Evolutionary conservation across 2,329 filamentous ascomycete species (phyloP), one percentile per base, ranked within the genome.

Genomic region (Fusarium sp.): DNA sequence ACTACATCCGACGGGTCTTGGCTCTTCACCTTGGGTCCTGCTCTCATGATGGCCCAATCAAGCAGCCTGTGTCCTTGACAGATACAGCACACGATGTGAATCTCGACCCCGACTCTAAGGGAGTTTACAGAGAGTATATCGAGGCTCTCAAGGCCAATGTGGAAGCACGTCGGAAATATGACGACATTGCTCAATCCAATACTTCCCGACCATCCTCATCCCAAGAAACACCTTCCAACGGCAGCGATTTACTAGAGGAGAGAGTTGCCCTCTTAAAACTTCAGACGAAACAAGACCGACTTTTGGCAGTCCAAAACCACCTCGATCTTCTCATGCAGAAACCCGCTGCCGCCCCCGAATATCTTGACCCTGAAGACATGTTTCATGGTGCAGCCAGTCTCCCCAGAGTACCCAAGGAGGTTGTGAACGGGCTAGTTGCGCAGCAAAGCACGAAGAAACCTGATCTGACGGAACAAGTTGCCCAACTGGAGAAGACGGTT

Each of bases 401-500:
- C 16, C 86, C 86, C 3, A 77, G 79, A 9, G 79, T 89, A n/a
- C 86, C 87, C 2, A 79, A 78, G 60, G 83, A 84, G 16, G 79
- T 89, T 1, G 78, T 87, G 54, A 82, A 83, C 62, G 81, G 84
- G 18, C 81, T 88, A 40, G 80, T 82, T 6, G 76, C 80, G 29
- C 82, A 84, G 55, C 78, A 79, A 38, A 77, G 75, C 25, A 68
- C 76, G 6, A 69, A 78, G 5, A 79, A 80, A 13, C 75, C 78
- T 1, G 83, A 85, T 36, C 73, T 89, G 1, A 79, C 82, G 51
- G 80, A 78, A 1, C 81, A 87, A 4, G 78, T 86, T 40, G 80
- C 82, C 29, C 81, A 83, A 27, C 77, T 91, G 6, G 87, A 90
- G 69, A 89, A 86, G 73, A 84, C 84, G 0, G 84, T 88, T 4